phyloP scores from a whole-genome alignment of 805 yeast species.

The Clavispora fructus region DNA sequence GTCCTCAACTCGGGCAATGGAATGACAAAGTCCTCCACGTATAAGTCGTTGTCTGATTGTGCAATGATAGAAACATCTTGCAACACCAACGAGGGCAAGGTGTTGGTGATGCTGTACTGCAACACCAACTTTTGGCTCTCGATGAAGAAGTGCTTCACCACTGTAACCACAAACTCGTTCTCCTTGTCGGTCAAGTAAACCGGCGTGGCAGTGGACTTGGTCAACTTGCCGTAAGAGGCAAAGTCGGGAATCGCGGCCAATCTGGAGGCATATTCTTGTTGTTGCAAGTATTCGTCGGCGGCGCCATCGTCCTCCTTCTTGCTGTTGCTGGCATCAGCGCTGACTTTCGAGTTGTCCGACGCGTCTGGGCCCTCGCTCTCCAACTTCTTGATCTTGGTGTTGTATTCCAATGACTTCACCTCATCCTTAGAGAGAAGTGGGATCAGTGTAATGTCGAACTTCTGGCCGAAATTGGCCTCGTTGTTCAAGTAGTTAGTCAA shows the following conservation, averaged over 20 bases:
- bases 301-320: constrained; percentile 4
- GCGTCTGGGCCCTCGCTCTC: constrained; percentile 11
- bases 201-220: constrained; percentile 59
- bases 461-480: constrained; percentile 41
- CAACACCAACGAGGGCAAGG: constrained; percentile 70
- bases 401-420: constrained; percentile 57
- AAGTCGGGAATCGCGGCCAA: constrained; percentile 70
- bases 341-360: constrained; percentile 2
- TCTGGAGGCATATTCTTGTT: constrained; percentile 67
- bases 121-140: constrained; percentile 64
- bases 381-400: constrained; percentile 42
- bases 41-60: constrained; percentile 54
- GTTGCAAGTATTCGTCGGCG: constrained; percentile 33
- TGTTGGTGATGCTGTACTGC: constrained; percentile 82
- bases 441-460: constrained; percentile 69
- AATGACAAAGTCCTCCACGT: constrained; percentile 65
- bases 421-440: constrained; percentile 67
- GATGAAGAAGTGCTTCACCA: constrained; percentile 73
- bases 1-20: constrained; percentile 73
- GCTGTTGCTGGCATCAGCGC: constrained; percentile 18
- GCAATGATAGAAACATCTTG: constrained; percentile 71
- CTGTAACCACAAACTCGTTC: constrained; percentile 86
- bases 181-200: constrained; percentile 82
- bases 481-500: constrained; percentile 66
- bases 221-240: constrained; percentile 63